phyloP scores from a whole-genome alignment of 176 grass and related monocot genomes.

The Melocanna baccifera region DNA sequence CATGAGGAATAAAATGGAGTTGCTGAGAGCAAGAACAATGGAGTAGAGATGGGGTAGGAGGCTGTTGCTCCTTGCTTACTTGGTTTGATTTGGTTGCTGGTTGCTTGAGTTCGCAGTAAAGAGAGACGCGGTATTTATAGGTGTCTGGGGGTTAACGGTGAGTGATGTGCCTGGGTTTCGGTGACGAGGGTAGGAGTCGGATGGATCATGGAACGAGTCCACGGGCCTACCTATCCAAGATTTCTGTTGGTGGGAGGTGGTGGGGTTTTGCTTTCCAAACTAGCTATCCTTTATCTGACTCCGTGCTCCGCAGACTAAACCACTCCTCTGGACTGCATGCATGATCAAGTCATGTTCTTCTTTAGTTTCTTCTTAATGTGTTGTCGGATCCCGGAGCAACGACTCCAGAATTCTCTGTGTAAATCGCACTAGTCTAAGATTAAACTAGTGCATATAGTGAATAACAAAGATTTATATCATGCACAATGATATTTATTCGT shows the following conservation, averaged over 20 bases:
- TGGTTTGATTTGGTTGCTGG: neutral
- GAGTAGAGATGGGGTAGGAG: no score
- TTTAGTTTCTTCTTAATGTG: no score
- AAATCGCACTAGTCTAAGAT: no score
- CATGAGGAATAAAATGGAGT: neutral
- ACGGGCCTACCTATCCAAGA: neutral
- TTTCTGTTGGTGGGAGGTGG: neutral
- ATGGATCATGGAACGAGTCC: constrained; percentile 23
- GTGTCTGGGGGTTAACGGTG: neutral
- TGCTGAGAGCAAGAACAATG: neutral
- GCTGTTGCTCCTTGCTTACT: no score
- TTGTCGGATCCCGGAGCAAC: no score
- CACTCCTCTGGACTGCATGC: neutral
- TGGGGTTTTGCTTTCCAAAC: no score
- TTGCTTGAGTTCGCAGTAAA: constrained; percentile 18
- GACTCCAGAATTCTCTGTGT: no score
- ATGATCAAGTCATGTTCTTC: no score
- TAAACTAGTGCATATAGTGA: no score
- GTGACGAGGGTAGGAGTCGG: constrained; percentile 44
- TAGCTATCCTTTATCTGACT: no score
- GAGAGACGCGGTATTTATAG: constrained; percentile 17
- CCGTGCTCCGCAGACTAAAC: neutral
- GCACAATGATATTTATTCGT: no score
- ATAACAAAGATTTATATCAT: no score
- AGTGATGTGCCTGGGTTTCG: neutral